Percentiles rank a stretch among this genome's conserved stretches.
These are phyloP conservation scores for Stachybotrys chlorohalonatus DNA, from an alignment of 2,329 filamentous ascomycete species.

Conservation along the genomic window DNA sequence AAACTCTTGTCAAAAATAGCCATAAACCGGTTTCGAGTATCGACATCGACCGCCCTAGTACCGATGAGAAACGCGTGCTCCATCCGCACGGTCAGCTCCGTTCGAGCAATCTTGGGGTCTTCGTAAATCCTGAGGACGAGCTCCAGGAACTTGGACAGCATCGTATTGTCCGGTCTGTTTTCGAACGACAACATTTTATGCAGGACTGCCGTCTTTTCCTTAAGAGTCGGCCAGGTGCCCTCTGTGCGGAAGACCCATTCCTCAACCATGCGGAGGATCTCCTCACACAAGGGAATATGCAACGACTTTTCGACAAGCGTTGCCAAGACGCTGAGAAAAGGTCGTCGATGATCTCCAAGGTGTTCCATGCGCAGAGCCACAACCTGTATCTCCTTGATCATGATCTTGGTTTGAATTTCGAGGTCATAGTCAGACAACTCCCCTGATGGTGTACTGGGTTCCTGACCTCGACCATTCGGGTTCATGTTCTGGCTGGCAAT, in stretches of 20 bases:
- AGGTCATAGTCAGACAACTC: conserved; percentile 68
- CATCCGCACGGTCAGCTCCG: conserved; percentile 91
- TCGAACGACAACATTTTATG: conserved; percentile 99
- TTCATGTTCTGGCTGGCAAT: conserved; percentile 41
- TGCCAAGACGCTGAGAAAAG: conserved; percentile 90
- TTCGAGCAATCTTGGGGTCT: conserved; percentile 88
- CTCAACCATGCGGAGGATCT: conserved; percentile 90
- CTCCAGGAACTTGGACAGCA: conserved; percentile 88
- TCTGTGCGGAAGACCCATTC: conserved; percentile 93
- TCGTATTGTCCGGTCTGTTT: conserved; percentile 67
- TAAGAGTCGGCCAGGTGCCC: conserved; percentile 92
- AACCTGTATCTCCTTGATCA: conserved; percentile 92
- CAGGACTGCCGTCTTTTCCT: conserved; percentile 98
- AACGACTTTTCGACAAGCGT: conserved; percentile 92
- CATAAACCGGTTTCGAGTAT: conserved; percentile 97
- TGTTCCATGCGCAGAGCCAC: conserved; percentile 87
- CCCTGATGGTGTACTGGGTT: conserved; percentile 40
- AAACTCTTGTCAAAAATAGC: conserved; percentile 90
- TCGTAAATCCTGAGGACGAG: conserved; percentile 98
- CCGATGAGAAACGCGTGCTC: conserved; percentile 98
- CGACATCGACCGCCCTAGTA: conserved; percentile 82
- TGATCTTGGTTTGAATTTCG: conserved; percentile 81
- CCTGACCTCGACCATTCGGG: conserved; percentile 34
- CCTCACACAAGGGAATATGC: conserved; percentile 78
- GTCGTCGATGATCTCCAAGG: conserved; percentile 80